Evolutionary conservation across 352 stramenopile genomes (phyloP).

Genomic region (Thalassiosira mediterranea): DNA sequence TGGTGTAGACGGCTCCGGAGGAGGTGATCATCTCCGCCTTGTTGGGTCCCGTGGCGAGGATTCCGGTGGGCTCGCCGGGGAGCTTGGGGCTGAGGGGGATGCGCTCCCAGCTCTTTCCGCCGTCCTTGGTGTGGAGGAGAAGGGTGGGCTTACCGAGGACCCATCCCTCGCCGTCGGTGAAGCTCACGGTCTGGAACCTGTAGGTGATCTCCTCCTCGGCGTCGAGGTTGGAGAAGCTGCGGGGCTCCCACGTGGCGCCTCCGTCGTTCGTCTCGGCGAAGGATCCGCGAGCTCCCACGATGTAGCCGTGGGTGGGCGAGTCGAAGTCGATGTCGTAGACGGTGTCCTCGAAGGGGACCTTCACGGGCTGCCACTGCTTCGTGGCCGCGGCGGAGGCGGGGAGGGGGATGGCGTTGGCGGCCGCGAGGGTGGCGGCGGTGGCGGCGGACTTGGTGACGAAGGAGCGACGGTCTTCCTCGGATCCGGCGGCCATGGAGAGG

Average conservation of each 20-base stretch:
- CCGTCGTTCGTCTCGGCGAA: conserved; percentile 88
- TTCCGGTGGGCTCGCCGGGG: conserved; percentile 85
- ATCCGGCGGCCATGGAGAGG: conserved; percentile 5
- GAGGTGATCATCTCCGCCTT: conserved; percentile 89
- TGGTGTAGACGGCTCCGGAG: conserved; percentile 86
- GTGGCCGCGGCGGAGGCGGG: conserved; percentile 55
- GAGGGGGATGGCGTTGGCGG: conserved; percentile 28
- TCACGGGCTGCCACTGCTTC: conserved; percentile 77
- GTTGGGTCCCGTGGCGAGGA: conserved; percentile 81
- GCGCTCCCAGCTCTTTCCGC: conserved; percentile 87
- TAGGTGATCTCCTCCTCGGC: conserved; percentile 88
- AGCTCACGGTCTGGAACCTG: conserved; percentile 83
- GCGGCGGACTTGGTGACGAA: conserved; percentile 62
- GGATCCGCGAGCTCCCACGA: conserved; percentile 86
- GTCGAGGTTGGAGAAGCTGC: conserved; percentile 87
- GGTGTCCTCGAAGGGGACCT: conserved; percentile 84
- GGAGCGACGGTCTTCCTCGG: conserved; percentile 56
- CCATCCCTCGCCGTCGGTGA: conserved; percentile 86
- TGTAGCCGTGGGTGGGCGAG: conserved; percentile 83
- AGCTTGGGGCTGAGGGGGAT: conserved; percentile 88
- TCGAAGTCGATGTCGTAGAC: conserved; percentile 89
- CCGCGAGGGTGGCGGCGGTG: conserved; percentile 10
- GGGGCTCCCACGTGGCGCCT: conserved; percentile 82
- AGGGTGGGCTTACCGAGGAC: conserved; percentile 88
- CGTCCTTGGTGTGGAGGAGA: conserved; percentile 87